These are phyloP conservation scores for Botrytis hyacinthi DNA, from an alignment of 2,329 filamentous ascomycete species.

Conservation along the genomic window DNA sequence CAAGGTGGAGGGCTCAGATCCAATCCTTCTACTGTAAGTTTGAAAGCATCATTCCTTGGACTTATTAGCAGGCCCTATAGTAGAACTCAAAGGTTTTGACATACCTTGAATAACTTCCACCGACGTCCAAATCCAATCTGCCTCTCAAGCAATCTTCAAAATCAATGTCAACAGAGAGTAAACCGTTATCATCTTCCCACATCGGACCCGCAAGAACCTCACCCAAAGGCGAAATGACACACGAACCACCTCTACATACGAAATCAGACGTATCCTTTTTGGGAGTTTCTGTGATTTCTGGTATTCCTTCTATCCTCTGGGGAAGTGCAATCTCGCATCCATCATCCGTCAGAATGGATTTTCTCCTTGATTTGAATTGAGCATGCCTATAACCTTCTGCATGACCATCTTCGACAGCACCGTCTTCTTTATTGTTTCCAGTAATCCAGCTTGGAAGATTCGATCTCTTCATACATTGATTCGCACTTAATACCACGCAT, in stretches of 20 bases:
- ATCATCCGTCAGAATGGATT: conserved; percentile 42
- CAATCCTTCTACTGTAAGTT: conserved; percentile 57
- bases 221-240: conserved; percentile 75
- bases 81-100: conserved; percentile 34
- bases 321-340: conserved; percentile 54
- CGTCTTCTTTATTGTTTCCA: conserved; percentile 24
- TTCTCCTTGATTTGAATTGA: conserved; percentile 22
- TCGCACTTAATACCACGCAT: conserved; percentile 81
- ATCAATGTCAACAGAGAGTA: conserved; percentile 72
- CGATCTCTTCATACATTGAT: conserved; percentile 69
- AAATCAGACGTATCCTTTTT: conserved; percentile 29
- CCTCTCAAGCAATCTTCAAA: conserved; percentile 85
- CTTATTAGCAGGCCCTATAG: conserved; percentile 21
- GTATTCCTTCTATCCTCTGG: conserved; percentile 1
- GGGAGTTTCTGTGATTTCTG: conserved; percentile 12
- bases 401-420: conserved; percentile 13
- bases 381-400: neutral
- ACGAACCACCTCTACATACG: conserved; percentile 73
- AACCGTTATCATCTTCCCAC: conserved; percentile 71
- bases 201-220: conserved; percentile 77
- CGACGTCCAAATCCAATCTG: conserved; percentile 77
- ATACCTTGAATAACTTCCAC: conserved; percentile 78
- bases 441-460: conserved; percentile 59
- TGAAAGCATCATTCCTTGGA: conserved; percentile 58
- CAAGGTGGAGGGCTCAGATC: conserved; percentile 51